Percentiles rank a stretch among this genome's conserved stretches.
Evolutionary conservation across 2,329 filamentous ascomycete species (phyloP).

Genomic region (Macrophomina tecta): DNA sequence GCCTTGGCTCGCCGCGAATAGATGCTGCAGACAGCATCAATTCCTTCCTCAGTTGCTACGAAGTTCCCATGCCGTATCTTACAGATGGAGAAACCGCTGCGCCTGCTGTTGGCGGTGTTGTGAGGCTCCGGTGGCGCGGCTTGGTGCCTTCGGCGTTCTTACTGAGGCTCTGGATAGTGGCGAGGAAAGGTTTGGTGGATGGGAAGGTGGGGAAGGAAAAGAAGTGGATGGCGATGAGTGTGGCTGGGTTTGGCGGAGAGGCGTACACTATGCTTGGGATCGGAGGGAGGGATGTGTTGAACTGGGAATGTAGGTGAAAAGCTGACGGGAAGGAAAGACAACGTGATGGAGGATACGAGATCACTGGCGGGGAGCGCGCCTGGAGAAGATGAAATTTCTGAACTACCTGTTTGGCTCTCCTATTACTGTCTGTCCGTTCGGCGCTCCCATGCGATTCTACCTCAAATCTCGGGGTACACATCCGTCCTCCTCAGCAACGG

Average conservation of each 20-base stretch:
- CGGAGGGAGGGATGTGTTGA: constrained; percentile 40
- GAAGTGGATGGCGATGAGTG: constrained; percentile 43
- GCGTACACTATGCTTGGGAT: constrained; percentile 44
- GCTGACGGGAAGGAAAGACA: too few relatives aligned
- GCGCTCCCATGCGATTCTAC: too few relatives aligned
- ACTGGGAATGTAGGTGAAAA: constrained; percentile 40
- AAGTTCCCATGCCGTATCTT: constrained; percentile 55
- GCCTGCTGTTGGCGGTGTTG: constrained; percentile 35
- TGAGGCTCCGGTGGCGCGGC: constrained; percentile 51
- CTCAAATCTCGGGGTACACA: constrained; percentile 40
- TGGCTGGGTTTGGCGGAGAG: constrained; percentile 37
- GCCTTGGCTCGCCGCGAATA: constrained; percentile 70
- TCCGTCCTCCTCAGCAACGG: constrained; percentile 62
- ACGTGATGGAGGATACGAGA: neutral
- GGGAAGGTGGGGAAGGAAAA: constrained; percentile 29
- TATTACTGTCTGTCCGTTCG: too few relatives aligned
- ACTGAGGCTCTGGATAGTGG: constrained; percentile 36
- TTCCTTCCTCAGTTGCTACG: constrained; percentile 72
- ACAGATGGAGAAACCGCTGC: constrained; percentile 20
- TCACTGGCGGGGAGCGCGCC: neutral
- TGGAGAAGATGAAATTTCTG: neutral
- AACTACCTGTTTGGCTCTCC: neutral
- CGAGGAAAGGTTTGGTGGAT: constrained; percentile 34
- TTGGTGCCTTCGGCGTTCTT: constrained; percentile 48
- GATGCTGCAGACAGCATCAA: constrained; percentile 65